phyloP scores from a whole-genome alignment of 176 grass and related monocot species.

The Alopecurus myosuroides region DNA sequence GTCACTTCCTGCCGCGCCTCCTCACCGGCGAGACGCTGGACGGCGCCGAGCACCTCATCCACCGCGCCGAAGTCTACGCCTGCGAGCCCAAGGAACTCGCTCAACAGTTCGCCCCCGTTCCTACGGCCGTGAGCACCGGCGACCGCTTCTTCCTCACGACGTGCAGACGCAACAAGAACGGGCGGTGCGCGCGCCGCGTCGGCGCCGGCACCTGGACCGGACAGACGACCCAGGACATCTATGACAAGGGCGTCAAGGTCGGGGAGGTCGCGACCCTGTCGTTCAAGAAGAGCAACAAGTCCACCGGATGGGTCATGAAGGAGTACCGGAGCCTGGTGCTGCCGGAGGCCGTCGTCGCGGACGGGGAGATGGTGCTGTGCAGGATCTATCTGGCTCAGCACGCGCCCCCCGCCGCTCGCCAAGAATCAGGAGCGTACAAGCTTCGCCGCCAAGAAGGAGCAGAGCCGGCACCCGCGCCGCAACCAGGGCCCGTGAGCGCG shows the following conservation, averaged over 20 bases:
- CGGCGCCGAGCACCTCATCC: no score
- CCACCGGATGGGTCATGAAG: slow-evolving; percentile 2
- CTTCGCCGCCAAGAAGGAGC: background rate
- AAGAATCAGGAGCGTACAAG: background rate
- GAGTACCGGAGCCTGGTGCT: background rate
- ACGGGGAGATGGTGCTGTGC: background rate
- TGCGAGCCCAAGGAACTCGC: background rate
- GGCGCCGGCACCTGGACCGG: no score
- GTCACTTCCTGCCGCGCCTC: no score
- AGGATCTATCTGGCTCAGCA: background rate
- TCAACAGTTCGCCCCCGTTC: background rate
- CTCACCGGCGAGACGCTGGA: no score
- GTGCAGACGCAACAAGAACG: background rate
- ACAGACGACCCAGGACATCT: no score
- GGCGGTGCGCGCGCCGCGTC: background rate
- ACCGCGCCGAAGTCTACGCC: no score
- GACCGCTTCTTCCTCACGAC: background rate
- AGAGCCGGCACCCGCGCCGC: background rate
- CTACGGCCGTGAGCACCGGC: background rate
- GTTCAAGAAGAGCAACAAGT: no score
- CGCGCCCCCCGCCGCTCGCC: background rate
- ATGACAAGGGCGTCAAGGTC: no score
- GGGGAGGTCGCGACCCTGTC: no score
- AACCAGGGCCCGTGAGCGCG: background rate
- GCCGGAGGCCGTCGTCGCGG: background rate